Evolutionary conservation across 192 early-diverging fungal genomes (phyloP).

Genomic region (Mortierella claussenii): DNA sequence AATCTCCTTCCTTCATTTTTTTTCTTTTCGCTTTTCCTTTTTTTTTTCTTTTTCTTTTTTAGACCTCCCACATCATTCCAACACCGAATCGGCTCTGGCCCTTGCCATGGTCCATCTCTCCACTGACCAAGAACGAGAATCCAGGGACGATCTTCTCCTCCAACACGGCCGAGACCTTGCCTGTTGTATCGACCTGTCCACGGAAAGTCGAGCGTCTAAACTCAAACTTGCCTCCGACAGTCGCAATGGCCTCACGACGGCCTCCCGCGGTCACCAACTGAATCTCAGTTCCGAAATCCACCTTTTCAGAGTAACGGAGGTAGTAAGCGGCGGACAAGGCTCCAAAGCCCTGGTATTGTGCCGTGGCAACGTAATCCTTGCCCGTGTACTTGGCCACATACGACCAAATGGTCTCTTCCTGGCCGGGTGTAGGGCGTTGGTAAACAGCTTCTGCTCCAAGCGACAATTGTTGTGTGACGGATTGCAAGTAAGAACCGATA

Average conservation of each 20-base stretch:
- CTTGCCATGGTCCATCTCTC: constrained; percentile 98
- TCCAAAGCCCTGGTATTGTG: constrained; percentile 73
- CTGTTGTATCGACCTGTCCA: constrained; percentile 91
- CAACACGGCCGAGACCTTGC: constrained; percentile 86
- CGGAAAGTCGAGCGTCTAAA: constrained; percentile 92
- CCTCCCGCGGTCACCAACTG: constrained; percentile 78
- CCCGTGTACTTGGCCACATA: constrained; percentile 78
- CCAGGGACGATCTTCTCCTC: constrained; percentile 97
- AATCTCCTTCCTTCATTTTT: neutral
- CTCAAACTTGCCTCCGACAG: constrained; percentile 98
- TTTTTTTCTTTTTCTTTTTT: neutral
- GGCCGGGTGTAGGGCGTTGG: constrained; percentile 85
- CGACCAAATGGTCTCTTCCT: constrained; percentile 80
- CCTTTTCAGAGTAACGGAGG: constrained; percentile 90
- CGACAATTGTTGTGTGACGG: constrained; percentile 82
- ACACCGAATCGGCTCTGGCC: constrained; percentile 17
- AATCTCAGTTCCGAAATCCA: constrained; percentile 93
- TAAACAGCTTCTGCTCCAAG: constrained; percentile 88
- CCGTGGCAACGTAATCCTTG: constrained; percentile 73
- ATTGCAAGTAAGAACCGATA: constrained; percentile 90
- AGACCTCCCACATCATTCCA: neutral
- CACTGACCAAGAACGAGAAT: constrained; percentile 88
- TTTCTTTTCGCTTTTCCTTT: neutral
- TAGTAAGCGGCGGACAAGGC: constrained; percentile 88
- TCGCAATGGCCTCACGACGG: constrained; percentile 89